Percentiles rank a stretch among this genome's conserved stretches.
phyloP scores from a whole-genome alignment of 352 stramenopile genomes.

The Stramenopiles sp. region DNA sequence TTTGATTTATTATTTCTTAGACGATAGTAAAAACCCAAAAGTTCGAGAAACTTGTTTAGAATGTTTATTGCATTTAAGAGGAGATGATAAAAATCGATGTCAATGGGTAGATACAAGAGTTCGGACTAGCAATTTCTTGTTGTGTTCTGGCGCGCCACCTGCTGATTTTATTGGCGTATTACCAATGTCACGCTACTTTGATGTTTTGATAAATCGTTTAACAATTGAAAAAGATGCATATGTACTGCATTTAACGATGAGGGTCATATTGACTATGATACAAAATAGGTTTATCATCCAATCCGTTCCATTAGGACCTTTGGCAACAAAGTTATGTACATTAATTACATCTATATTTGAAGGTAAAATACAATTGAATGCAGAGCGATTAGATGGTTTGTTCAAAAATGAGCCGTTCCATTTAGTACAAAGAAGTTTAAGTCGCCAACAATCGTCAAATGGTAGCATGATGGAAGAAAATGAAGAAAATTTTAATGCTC shows the following conservation, averaged over 20 bases:
- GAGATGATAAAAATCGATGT: constrained; percentile 12
- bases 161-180: neutral
- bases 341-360: neutral
- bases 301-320: neutral
- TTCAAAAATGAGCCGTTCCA: neutral
- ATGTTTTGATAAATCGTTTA: neutral
- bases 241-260: neutral
- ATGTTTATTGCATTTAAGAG: constrained; percentile 43
- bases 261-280: neutral
- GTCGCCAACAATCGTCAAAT: neutral
- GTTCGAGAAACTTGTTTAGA: constrained; percentile 37
- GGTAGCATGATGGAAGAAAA: neutral
- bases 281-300: neutral
- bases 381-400: neutral
- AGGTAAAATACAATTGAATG: neutral
- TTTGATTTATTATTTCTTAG: constrained; percentile 12
- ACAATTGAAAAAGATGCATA: neutral
- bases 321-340: neutral
- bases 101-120: neutral
- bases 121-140: neutral
- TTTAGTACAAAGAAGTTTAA: neutral
- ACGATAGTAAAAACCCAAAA: constrained; percentile 28
- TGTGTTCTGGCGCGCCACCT: neutral
- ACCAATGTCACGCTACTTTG: neutral
- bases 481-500: neutral